A percentile compares a stretch with the other conserved stretches of the same genome.
Conservation (phyloP, 2,329 filamentous ascomycete genomes). For the Phyllosticta paracitricarpa region DNA sequence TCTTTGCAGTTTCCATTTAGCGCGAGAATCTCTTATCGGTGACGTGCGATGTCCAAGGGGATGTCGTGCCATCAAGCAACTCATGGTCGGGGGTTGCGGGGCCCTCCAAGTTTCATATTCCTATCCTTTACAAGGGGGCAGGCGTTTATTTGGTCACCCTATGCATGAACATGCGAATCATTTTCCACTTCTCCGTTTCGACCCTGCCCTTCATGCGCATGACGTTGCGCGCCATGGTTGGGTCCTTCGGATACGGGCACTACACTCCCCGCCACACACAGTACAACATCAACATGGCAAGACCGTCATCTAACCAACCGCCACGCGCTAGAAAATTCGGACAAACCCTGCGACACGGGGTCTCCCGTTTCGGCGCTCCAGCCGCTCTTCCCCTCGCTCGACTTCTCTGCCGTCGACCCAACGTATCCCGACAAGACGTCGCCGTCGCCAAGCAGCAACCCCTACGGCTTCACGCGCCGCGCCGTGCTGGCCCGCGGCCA, state of each 20-base stretch:
- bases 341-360: constrained; percentile 52
- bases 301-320: neutral
- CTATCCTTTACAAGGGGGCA: no score
- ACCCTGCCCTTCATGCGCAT: neutral
- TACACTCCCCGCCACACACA: neutral
- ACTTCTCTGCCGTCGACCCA: constrained; percentile 49
- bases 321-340: constrained; percentile 29
- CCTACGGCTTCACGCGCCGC: constrained; percentile 44
- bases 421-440: constrained; percentile 50
- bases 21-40: no score
- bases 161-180: neutral
- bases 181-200: neutral
- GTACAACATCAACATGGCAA: neutral
- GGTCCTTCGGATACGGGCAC: neutral
- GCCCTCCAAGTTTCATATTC: no score
- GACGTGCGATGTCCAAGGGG: no score
- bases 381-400: constrained; percentile 44
- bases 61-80: no score
- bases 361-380: constrained; percentile 35
- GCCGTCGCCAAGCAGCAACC: constrained; percentile 10
- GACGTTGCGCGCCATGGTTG: neutral
- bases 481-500: constrained; percentile 49
- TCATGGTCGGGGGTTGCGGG: no score
- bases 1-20: neutral
- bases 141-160: neutral